These are phyloP conservation scores for Voacanga thouarsii DNA, from an alignment of 257 asterid genomes.

Conservation along the genomic window DNA sequence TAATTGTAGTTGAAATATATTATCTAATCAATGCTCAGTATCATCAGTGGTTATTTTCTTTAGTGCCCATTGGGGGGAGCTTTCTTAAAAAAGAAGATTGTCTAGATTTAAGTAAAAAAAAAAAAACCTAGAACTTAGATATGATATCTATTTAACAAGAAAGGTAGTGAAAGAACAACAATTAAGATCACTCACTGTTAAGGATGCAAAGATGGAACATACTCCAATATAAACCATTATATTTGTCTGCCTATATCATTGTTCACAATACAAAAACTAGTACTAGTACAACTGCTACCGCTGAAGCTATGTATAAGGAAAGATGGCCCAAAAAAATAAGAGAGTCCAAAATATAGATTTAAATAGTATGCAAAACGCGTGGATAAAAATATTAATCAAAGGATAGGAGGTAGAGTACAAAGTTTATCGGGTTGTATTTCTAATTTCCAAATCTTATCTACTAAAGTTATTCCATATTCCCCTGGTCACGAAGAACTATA, in stretches of 20 bases:
- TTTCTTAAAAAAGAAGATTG: neutral
- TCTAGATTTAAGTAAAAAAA: no score
- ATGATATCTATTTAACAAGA: neutral
- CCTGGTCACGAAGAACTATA: constrained; percentile 91
- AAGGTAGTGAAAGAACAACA: neutral
- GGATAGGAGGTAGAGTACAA: constrained; percentile 9
- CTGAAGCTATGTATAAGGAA: constrained; percentile 51
- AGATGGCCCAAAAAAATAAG: no score
- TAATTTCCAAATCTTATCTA: constrained; percentile 81
- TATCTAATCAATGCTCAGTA: neutral
- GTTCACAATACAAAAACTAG: constrained; percentile 68
- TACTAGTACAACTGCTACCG: constrained; percentile 55
- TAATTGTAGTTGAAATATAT: neutral
- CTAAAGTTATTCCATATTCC: constrained; percentile 72
- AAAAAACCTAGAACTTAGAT: neutral
- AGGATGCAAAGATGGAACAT: constrained; percentile 75
- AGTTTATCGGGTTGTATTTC: constrained; percentile 71
- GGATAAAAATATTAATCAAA: constrained; percentile 10
- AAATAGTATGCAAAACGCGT: neutral
- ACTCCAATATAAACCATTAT: constrained; percentile 73
- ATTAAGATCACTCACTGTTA: constrained; percentile 54
- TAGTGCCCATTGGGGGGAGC: neutral
- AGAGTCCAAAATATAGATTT: neutral
- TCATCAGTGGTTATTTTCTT: neutral
- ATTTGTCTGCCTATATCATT: constrained; percentile 76